Base-by-base conservation (phyloP, 257 asterid species). In the Solanum chmielewskii region DNA sequence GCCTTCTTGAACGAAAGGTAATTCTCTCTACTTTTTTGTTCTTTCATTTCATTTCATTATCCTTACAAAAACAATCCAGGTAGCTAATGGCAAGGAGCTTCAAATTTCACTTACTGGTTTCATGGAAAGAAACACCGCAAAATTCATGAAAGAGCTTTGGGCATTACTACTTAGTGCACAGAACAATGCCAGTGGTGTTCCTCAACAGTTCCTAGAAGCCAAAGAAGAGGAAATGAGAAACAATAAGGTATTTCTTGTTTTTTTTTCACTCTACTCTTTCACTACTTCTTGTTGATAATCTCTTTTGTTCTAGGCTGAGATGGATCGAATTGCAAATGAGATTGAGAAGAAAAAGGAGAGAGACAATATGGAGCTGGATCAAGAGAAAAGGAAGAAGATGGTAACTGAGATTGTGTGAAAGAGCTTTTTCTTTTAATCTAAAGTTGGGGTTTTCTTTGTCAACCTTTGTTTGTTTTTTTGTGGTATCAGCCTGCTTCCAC, bases 91-190 rank as follows among this genome's bases (percentile, higher is more conserved):
- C 25, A 97, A 97, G 92, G 94, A 95, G 90, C 76, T 97, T 88
- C 99, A 97, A 88, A 97, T 97, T 88, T 88, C 93, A 84, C 98
- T 97, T 74, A 96, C 99, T 88, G 99, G 99, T 77, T 97, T 97
- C 90, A 95, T 97, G 99, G 99, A 97, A 93, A 96, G 99, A 90
- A 97, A 97, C 89, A 97, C 99, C 8, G 98, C 95, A 29, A 97
- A 97, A 94, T 96, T 97, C 86, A 97, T 97, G 99, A 97, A 96
- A 88, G 99, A 97, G 96, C 96, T 97, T 29, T 97, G 99, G 99
- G 62, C 42, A 10, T 88, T 97, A 89, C 98, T 97, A 86, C 91
- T 97, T 66, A 96, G 99, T 92, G 99, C 99, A 20, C 98, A 96
- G 90, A 93, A 92, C 83, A 97, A 96, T 87, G 92, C 91, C 39